Base-by-base conservation (phyloP, 257 asterid species). In the Jasminum sambac region DNA sequence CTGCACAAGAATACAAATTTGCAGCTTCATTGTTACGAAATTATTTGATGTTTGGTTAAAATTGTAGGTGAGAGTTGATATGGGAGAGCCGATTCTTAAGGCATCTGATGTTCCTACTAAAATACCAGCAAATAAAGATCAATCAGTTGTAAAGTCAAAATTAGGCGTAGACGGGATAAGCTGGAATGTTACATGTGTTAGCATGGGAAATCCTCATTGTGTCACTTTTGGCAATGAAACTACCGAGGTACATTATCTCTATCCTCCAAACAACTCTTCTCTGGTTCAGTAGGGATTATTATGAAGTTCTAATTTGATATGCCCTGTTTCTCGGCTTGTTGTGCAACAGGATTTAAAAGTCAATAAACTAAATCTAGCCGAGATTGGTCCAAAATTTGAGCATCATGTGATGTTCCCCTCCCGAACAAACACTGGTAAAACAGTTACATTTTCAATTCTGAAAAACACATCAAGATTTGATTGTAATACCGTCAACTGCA, bases 201-300 rank as follows among this genome's bases (percentile, higher is more conserved):
- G 97, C 84, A 91, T 91, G 97, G 97, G 97, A 63, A 91, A 89
- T 80, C 97, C 97, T 59, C 97, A 89, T 63, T 91, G 95, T 75
- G 81, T 91, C 76, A 91, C 88, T 67, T 89, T 87, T 63, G 78
- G 92, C 70, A 67, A 89, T 41, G 88, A 82, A 76, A 74, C 74
- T 52, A 64, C 74, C 79, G 57, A 76, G 85, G 97, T 91, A 76
- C 58, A 25, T 50, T 39, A 17, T 39, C 63, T 23, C 42, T 16
- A 30, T 30, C 36, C 36, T 30, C 36, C 36, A 48, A 6, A 6
- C n/a, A 13, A n/a, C 58, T 63, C 7, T 70, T 43, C 39, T 24
- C 17, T 64, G 52, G 40, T 63, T 60, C 64, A 36, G 10, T 26
- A 42, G 72, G 6, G n/a, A n/a, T n/a, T n/a, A 37, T 30, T 21